Base-by-base conservation (phyloP, 2,329 filamentous ascomycete genomes). In the Teratosphaeria destructans region DNA sequence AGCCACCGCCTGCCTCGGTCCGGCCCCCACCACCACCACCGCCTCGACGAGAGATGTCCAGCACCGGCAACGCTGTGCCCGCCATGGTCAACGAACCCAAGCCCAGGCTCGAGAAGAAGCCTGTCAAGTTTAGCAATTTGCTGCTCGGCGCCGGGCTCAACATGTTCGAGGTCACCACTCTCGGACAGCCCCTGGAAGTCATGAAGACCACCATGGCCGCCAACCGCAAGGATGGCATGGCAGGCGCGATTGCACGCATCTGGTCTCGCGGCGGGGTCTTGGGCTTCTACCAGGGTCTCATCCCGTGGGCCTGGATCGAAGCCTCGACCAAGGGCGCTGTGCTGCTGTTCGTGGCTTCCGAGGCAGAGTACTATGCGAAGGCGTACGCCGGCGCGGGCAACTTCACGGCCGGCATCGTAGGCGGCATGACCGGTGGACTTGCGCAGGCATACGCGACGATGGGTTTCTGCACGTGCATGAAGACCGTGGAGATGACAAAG, bases 391-490 rank as follows among this genome's bases (percentile, higher is more conserved):
- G 94, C 68, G 93, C 91, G 64, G 85, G 82, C 70, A 88, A 95
- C 76, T 97, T 99, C 76, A 81, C 88, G 57, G 85, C 86, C 67
- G 94, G 94, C 73, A 97, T 99, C 78, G 74, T 82, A 35, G 94
- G 94, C 71, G 94, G 94, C 77, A 90, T 99, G 81, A 83, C 86
- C 26, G 94, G 94, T 74, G 94, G 94, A 82, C 86, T 99, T 61
- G 94, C 93, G 54, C 94, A 99, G 80, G 94, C 94, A 62, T 99
- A 99, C 76, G 94, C 94, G 66, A 99, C 94, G 75, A 99, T 99
- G 93, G 94, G 94, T 68, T 99, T 99, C 86, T 99, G 94, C 80
- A 99, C 94, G 63, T 99, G 94, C 85, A 99, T 99, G 94, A 99
- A 99, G 86, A 99, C 94, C 65, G 94, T 97, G 67, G 94, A 99